A percentile compares a stretch with the other conserved stretches of the same genome.
Conservation (phyloP, 2,329 filamentous ascomycete species). For the Rhinocladiella mackenziei region DNA sequence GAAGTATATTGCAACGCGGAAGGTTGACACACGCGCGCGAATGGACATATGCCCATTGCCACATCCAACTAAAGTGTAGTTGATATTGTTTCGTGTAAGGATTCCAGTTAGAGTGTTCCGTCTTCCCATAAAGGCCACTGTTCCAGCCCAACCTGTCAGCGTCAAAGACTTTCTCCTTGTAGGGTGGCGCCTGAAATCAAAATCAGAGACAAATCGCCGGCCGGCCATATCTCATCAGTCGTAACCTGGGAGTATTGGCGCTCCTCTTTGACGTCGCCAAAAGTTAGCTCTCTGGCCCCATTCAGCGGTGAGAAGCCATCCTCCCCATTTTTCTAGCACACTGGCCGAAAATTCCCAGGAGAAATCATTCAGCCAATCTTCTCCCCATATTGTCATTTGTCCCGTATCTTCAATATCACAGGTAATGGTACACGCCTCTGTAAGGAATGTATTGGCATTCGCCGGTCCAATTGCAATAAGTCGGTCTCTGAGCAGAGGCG, state of each 20-base stretch:
- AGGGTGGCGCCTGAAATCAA: background rate
- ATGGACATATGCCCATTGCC: background rate
- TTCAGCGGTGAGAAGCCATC: slow-evolving; percentile 37
- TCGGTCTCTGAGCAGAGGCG: slow-evolving; percentile 38
- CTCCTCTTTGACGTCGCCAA: slow-evolving; percentile 41
- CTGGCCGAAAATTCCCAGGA: slow-evolving; percentile 43
- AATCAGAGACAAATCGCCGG: background rate
- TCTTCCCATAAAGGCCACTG: slow-evolving; percentile 6
- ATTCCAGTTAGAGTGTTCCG: slow-evolving; percentile 1
- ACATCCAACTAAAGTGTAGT: slow-evolving; percentile 12
- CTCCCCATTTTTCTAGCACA: slow-evolving; percentile 40
- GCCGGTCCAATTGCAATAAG: slow-evolving; percentile 37
- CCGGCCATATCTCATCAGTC: slow-evolving; percentile 19
- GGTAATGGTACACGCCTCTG: slow-evolving; percentile 37
- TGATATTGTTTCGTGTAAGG: slow-evolving; percentile 1
- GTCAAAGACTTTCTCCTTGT: background rate
- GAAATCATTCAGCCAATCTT: slow-evolving; percentile 41
- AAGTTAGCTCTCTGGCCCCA: slow-evolving; percentile 42
- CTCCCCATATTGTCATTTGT: slow-evolving; percentile 44
- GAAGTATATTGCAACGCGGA: slow-evolving; percentile 1
- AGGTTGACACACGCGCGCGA: background rate
- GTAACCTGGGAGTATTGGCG: slow-evolving; percentile 36
- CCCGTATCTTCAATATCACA: slow-evolving; percentile 37
- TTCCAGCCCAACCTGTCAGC: background rate
- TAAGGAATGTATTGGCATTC: slow-evolving; percentile 38